These are phyloP conservation scores for Notholithocarpus densiflorus DNA, from an alignment of 306 rosid genomes.

Conservation along the genomic window DNA sequence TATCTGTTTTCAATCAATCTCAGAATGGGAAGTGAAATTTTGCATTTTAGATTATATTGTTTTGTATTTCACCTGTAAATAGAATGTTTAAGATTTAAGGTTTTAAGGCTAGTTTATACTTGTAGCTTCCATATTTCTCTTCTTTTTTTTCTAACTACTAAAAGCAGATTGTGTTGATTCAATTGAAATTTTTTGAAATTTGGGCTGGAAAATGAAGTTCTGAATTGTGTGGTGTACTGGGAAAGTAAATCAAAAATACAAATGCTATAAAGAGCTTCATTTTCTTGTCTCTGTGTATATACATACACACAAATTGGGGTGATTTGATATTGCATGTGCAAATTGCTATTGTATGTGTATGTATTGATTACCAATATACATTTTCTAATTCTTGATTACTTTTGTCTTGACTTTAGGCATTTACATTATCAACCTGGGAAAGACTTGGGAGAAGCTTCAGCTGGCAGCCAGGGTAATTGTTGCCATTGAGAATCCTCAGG, in stretches of 20 bases:
- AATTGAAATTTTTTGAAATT: neutral
- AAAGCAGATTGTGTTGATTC: neutral
- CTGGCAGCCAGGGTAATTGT: conserved; percentile 87
- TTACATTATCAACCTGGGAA: conserved; percentile 76
- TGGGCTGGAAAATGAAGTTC: too few species aligned
- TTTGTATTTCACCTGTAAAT: neutral
- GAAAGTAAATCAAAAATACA: neutral
- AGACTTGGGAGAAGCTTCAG: conserved; percentile 78
- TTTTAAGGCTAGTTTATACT: neutral
- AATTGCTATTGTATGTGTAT: neutral
- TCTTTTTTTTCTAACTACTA: too few species aligned
- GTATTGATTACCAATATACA: neutral
- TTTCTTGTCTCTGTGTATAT: neutral
- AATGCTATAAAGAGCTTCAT: neutral
- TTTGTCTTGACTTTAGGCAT: conserved; percentile 44
- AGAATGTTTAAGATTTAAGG: neutral
- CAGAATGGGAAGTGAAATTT: neutral
- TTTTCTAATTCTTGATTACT: neutral
- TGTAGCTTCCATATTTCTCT: too few species aligned
- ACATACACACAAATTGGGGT: neutral
- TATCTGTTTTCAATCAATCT: neutral
- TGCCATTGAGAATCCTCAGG: conserved; percentile 80
- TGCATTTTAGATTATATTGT: neutral
- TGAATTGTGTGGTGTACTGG: too few species aligned
- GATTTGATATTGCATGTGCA: neutral